A percentile compares a stretch with the other conserved stretches of the same genome.
These are phyloP conservation scores for Astragalus membranaceus DNA, from an alignment of 306 rosid genomes.

Conservation along the genomic window DNA sequence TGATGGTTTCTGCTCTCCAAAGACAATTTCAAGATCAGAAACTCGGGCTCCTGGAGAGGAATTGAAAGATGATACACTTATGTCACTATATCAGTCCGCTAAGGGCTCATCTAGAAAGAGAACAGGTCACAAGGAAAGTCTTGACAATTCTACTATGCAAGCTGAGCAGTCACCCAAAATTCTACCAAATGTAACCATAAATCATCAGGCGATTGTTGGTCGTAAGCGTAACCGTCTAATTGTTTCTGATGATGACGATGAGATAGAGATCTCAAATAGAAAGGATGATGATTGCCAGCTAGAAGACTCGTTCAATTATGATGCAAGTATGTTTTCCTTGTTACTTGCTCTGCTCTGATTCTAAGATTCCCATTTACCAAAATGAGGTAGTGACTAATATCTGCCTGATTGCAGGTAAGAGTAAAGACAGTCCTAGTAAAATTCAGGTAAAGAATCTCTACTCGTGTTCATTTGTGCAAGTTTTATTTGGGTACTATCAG, in stretches of 20 bases:
- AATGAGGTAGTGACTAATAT: constrained; percentile 22
- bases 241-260: constrained; percentile 69
- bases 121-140: constrained; percentile 28
- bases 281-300: constrained; percentile 21
- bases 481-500: constrained; percentile 14
- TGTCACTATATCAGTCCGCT: constrained; percentile 37
- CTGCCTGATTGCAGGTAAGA: constrained; percentile 51
- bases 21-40: constrained; percentile 30
- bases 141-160: constrained; percentile 21
- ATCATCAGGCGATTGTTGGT: constrained; percentile 34
- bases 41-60: constrained; percentile 34
- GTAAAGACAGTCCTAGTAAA: constrained; percentile 29
- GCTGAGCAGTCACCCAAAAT: constrained; percentile 34
- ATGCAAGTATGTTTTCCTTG: constrained; percentile 49
- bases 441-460: constrained; percentile 48
- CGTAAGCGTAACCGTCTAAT: constrained; percentile 59
- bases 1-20: constrained; percentile 37
- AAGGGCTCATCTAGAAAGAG: constrained; percentile 39
- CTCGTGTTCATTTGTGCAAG: constrained; percentile 6
- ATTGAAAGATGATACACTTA: constrained; percentile 41
- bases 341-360: constrained; percentile 25
- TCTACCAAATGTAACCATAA: constrained; percentile 32
- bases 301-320: constrained; percentile 41
- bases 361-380: constrained; percentile 3
- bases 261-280: constrained; percentile 36